Evolutionary conservation across 2,329 filamentous ascomycete species (phyloP).

Genomic region (Colletotrichum eleusines): DNA sequence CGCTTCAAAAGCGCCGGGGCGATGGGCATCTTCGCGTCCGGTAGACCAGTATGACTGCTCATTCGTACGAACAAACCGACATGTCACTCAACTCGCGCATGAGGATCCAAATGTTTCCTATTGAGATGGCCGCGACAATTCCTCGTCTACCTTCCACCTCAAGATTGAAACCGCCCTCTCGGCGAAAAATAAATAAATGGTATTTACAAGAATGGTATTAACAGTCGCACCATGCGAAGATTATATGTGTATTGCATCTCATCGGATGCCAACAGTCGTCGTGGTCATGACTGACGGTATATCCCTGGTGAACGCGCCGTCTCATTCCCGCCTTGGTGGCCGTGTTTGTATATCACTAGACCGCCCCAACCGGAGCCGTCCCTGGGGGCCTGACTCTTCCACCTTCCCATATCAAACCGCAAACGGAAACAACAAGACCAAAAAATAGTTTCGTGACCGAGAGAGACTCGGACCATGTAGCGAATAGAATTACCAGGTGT

Average conservation of each 20-base stretch:
- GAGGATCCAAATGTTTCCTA: neutral
- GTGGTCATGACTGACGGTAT: neutral
- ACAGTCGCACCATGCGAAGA: constrained; percentile 27
- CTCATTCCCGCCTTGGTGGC: neutral
- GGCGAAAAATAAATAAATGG: neutral
- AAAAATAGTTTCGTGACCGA: constrained; percentile 15
- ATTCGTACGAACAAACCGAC: too few relatives aligned
- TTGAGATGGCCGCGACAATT: constrained; percentile 1
- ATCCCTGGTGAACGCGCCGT: neutral
- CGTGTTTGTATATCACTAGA: neutral
- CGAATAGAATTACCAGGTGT: constrained; percentile 19
- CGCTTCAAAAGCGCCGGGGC: neutral
- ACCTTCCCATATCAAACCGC: constrained; percentile 10
- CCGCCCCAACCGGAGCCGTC: constrained; percentile 16
- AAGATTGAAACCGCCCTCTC: neutral
- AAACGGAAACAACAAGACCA: constrained; percentile 13
- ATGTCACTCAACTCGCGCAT: neutral
- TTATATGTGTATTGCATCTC: constrained; percentile 22
- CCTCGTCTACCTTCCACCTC: neutral
- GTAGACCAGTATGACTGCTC: neutral
- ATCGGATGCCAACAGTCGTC: constrained; percentile 16
- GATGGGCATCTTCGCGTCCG: too few relatives aligned
- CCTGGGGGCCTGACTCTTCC: constrained; percentile 7
- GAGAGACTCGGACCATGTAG: constrained; percentile 3
- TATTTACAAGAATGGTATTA: constrained; percentile 31